Percentiles rank a stretch among this genome's conserved stretches.
Conservation (phyloP, 2,329 filamentous ascomycete genomes). For the Fusarium robinianum region DNA sequence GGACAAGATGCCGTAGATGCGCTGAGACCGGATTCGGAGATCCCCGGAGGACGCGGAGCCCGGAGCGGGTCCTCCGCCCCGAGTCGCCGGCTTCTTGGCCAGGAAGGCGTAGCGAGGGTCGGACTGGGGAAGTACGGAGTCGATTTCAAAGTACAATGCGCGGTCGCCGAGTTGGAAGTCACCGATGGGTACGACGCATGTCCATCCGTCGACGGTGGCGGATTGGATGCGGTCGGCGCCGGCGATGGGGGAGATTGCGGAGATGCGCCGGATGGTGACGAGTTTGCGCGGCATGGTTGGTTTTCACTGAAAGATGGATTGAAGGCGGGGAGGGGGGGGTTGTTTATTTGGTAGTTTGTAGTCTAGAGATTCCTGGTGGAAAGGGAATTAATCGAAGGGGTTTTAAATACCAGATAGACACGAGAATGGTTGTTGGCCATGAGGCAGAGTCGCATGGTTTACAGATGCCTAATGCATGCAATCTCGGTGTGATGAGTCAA, state of each 20-base stretch:
- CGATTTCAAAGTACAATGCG: constrained; percentile 33
- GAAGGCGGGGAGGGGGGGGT: neutral
- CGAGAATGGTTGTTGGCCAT: too few species aligned
- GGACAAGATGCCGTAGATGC: constrained; percentile 25
- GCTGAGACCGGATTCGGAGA: constrained; percentile 26
- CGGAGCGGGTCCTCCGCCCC: neutral
- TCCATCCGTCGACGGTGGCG: constrained; percentile 31
- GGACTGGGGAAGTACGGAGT: constrained; percentile 27
- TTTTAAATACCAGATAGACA: too few species aligned
- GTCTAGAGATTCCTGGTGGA: too few species aligned
- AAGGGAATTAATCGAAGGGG: too few species aligned
- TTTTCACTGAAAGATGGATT: too few species aligned
- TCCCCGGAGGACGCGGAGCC: constrained; percentile 6
- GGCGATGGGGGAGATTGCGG: constrained; percentile 23
- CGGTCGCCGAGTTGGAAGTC: constrained; percentile 22
- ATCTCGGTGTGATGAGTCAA: too few species aligned
- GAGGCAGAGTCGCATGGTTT: too few species aligned
- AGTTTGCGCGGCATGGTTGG: constrained; percentile 31
- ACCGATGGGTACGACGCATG: constrained; percentile 23
- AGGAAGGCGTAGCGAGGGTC: constrained; percentile 27
- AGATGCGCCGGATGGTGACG: constrained; percentile 29
- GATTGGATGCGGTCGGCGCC: constrained; percentile 24
- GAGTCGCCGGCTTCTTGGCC: constrained; percentile 8
- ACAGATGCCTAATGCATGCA: too few species aligned
- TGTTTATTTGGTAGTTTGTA: too few species aligned